phyloP scores from a whole-genome alignment of 2,329 filamentous ascomycete species.

The Ascochyta rabiei region DNA sequence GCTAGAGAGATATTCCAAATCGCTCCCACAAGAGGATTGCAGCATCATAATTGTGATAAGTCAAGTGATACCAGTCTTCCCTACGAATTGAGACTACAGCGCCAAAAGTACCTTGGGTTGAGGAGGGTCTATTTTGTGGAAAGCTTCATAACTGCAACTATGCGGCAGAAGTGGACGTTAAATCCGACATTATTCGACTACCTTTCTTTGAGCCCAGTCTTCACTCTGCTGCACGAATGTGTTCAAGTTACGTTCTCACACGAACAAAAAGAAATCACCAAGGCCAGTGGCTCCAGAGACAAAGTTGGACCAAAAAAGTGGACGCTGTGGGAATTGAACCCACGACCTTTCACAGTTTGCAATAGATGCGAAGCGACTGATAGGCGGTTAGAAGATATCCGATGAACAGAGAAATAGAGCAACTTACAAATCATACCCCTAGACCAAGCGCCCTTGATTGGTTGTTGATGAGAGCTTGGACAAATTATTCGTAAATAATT shows the following conservation, averaged over 20 bases:
- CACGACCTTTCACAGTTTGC: conserved; percentile 17
- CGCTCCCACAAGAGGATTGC: background rate
- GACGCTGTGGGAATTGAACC: conserved; percentile 23
- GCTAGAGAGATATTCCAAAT: conserved; percentile 10
- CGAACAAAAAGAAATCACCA: no score
- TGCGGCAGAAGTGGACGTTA: no score
- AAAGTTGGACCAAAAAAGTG: background rate
- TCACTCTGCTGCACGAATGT: no score
- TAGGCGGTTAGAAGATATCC: background rate
- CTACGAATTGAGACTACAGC: background rate
- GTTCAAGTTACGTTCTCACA: no score
- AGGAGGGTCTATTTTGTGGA: no score
- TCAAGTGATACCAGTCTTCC: background rate
- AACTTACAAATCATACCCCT: conserved; percentile 13
- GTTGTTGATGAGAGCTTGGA: background rate
- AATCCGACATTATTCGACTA: no score
- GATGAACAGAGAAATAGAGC: background rate
- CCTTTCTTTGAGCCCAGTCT: no score
- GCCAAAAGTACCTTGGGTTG: no score
- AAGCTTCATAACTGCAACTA: no score
- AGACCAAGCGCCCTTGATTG: conserved; percentile 18
- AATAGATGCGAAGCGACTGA: conserved; percentile 18
- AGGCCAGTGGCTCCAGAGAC: no score
- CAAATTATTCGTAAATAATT: no score
- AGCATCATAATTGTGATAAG: background rate